A percentile compares a stretch with the other conserved stretches of the same genome.
phyloP scores from a whole-genome alignment of 2,329 filamentous ascomycete genomes.

The Aotearoamyces nothofagi region DNA sequence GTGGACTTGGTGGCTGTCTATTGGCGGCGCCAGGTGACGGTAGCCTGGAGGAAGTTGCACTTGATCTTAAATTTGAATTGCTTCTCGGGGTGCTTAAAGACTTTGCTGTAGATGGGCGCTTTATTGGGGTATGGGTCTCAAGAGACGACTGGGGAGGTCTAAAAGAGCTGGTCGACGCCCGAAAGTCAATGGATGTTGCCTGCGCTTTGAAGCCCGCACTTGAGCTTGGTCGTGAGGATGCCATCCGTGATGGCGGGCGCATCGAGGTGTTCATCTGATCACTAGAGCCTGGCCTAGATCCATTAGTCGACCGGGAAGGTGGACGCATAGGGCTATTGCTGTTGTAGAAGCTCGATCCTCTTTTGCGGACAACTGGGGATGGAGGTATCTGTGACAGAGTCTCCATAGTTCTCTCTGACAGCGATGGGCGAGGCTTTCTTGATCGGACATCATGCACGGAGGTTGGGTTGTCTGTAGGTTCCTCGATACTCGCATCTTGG shows the following conservation, averaged over 20 bases:
- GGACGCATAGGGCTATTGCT: constrained; percentile 43
- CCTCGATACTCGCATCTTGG: neutral
- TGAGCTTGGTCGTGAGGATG: constrained; percentile 37
- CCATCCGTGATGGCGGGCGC: constrained; percentile 31
- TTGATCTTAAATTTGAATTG: constrained; percentile 7
- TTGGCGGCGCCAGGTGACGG: constrained; percentile 20
- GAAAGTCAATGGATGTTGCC: constrained; percentile 22
- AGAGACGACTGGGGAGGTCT: constrained; percentile 25
- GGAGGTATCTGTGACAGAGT: constrained; percentile 66
- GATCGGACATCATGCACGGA: no score
- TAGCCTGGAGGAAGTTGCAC: constrained; percentile 14
- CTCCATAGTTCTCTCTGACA: constrained; percentile 76
- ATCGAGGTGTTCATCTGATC: constrained; percentile 45
- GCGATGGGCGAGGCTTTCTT: constrained; percentile 30
- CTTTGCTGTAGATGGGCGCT: constrained; percentile 20
- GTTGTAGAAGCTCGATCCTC: constrained; percentile 60
- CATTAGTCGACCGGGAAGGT: constrained; percentile 9
- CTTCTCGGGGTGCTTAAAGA: constrained; percentile 21
- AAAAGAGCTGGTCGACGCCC: constrained; percentile 28
- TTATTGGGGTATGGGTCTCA: constrained; percentile 28
- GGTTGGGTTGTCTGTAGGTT: neutral
- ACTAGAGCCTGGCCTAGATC: constrained; percentile 29
- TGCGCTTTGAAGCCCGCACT: constrained; percentile 31
- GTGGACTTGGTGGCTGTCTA: constrained; percentile 20
- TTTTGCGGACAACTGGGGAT: constrained; percentile 54